Percentiles rank a stretch among this genome's conserved stretches.
phyloP scores from a whole-genome alignment of 768 basidiomycete species.

The Lactarius indigo region DNA sequence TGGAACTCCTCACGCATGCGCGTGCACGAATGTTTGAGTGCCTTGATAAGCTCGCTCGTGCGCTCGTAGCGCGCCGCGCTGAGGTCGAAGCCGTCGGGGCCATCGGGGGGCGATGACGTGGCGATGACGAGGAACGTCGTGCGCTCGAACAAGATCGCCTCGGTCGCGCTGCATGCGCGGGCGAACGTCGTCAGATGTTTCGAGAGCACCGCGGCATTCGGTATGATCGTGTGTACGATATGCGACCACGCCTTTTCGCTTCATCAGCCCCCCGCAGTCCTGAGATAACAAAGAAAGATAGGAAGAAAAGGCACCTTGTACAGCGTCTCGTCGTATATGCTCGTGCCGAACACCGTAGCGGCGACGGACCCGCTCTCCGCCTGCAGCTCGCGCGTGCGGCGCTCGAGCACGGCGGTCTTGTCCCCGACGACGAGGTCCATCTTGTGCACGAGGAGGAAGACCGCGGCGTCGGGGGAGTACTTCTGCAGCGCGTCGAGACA shows the following conservation, averaged over 20 bases:
- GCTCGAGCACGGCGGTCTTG: conserved; percentile 55
- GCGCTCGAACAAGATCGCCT: conserved; percentile 94
- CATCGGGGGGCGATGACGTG: conserved; percentile 53
- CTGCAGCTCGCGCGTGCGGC: conserved; percentile 70
- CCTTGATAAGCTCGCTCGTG: conserved; percentile 91
- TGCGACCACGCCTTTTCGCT: conserved; percentile 87
- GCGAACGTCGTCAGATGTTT: conserved; percentile 86
- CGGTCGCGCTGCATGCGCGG: conserved; percentile 81
- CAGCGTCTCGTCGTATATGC: conserved; percentile 95
- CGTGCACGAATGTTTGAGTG: conserved; percentile 89
- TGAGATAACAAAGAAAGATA: neutral
- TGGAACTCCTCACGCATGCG: conserved; percentile 83
- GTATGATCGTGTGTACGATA: conserved; percentile 94
- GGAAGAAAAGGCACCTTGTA: conserved; percentile 63
- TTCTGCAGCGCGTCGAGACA: conserved; percentile 80
- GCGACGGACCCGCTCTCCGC: conserved; percentile 57
- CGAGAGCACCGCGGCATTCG: conserved; percentile 86
- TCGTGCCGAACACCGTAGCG: conserved; percentile 84
- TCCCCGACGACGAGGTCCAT: conserved; percentile 88
- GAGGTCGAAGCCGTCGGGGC: conserved; percentile 39
- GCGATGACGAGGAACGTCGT: conserved; percentile 98
- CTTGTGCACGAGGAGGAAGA: conserved; percentile 94
- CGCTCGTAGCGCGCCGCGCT: conserved; percentile 77
- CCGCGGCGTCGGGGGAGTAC: conserved; percentile 75
- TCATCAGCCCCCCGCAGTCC: neutral